Percentiles rank a stretch among this genome's conserved stretches.
Evolutionary conservation across 768 basidiomycete species (phyloP).

Genomic region (Podaxis rugospora): DNA sequence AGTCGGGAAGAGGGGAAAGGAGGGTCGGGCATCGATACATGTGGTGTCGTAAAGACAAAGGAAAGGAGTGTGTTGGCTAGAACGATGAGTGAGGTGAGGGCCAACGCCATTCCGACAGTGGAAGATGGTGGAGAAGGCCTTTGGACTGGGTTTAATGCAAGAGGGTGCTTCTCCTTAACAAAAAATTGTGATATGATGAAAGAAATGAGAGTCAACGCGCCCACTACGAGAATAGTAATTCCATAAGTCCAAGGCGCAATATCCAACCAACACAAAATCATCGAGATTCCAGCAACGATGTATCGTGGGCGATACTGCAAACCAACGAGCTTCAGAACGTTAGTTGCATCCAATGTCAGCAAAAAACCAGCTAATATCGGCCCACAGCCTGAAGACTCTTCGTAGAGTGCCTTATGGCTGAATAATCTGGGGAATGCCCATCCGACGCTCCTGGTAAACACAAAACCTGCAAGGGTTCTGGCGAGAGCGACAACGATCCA

Average conservation of each 20-base stretch:
- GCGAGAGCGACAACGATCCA: slow-evolving; percentile 23
- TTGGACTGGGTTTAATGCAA: background rate
- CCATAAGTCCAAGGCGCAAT: slow-evolving; percentile 36
- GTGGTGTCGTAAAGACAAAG: slow-evolving; percentile 9
- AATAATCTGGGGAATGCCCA: slow-evolving; percentile 35
- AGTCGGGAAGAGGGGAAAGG: slow-evolving; percentile 22
- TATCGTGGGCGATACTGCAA: background rate
- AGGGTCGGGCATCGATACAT: slow-evolving; percentile 15
- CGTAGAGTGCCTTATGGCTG: slow-evolving; percentile 36
- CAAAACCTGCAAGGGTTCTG: slow-evolving; percentile 19
- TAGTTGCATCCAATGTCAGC: background rate
- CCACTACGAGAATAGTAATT: slow-evolving; percentile 21
- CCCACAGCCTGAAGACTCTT: slow-evolving; percentile 32
- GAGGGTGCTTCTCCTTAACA: background rate
- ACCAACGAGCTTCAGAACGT: slow-evolving; percentile 9
- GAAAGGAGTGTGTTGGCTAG: slow-evolving; percentile 13
- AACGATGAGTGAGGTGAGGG: background rate
- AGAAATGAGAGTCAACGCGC: slow-evolving; percentile 17
- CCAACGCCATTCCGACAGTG: background rate
- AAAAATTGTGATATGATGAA: background rate
- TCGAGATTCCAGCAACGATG: background rate
- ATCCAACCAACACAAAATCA: slow-evolving; percentile 21
- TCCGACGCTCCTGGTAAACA: slow-evolving; percentile 25
- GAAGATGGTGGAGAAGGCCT: background rate
- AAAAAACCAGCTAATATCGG: slow-evolving; percentile 17